Evolutionary conservation across 2,329 filamentous ascomycete species (phyloP), one percentile per base, ranked within the genome.

Genomic region (Plenodomus biglobosus): DNA sequence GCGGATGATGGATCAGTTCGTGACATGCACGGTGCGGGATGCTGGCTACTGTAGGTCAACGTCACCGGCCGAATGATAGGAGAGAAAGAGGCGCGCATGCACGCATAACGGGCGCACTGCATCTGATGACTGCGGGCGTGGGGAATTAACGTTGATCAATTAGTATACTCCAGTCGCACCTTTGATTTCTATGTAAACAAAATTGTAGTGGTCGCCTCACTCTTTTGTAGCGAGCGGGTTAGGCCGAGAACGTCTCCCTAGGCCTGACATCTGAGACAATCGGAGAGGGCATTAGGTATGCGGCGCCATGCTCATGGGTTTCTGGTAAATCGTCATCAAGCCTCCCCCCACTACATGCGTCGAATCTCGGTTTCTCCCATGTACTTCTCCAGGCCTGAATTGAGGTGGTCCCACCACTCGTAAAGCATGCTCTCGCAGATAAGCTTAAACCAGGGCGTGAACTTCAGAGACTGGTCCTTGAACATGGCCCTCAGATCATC

Each of bases 361-460:
- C 90, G 86, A 65, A 97, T 96, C 69, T 88, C 80, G 69, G 85
- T 84, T 79, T 97, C 92, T 69, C 90, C 86, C 74, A 84, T 81
- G 76, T 92, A 96, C 75, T 89, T 87, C 52, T 95, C 88, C 60
- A 97, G 78, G 8, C 88, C 88, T 19, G 82, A 78, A 61, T 94
- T 86, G 47, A 97, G 82, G 74, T 88, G 85, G 68, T 85, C 79
- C 94, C 94, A 99, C 94, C 94, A 99, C 73, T 96, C 87, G 65
- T 95, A 99, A 36, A 99, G 83, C 89, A 97, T 92, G 40, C 90
- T 91, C 73, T 97, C 82, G 81, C 94, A 99, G 68, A 99, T 97
- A 61, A 99, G 85, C 80, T 96, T 96, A 80, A 99, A 99, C 94
- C 94, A 99, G 1, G 94, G 94, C 0, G 94, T 99, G 74, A 97